These are phyloP conservation scores for Bathelium albidoporum DNA, from an alignment of 495 filamentous ascomycete genomes.

Conservation along the genomic window DNA sequence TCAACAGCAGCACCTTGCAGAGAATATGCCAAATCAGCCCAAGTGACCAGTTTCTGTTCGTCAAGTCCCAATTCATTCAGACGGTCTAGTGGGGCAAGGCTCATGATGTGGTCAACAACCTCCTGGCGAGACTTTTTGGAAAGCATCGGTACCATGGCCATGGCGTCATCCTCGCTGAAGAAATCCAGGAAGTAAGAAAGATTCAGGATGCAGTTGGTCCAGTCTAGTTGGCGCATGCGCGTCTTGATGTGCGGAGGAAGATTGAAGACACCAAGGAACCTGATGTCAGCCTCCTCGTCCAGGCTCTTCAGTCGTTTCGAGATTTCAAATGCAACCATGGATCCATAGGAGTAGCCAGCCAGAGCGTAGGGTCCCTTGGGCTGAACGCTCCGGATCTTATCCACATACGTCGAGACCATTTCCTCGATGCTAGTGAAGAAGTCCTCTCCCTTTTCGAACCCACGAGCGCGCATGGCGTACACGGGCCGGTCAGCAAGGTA, in stretches of 20 bases:
- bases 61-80: not conserved
- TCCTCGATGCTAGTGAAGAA: not conserved
- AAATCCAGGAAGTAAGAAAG: not conserved
- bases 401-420: not conserved
- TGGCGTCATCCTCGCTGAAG: not conserved
- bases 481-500: not conserved
- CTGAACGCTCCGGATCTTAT: not conserved
- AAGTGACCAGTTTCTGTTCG: not conserved
- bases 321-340: not conserved
- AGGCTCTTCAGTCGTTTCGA: not conserved
- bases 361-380: not conserved
- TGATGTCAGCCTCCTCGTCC: not conserved
- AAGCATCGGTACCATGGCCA: too few relatives aligned
- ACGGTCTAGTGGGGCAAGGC: too few relatives aligned
- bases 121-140: too few relatives aligned
- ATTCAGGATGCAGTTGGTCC: not conserved
- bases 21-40: not conserved
- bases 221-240: not conserved
- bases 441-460: not conserved
- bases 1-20: not conserved
- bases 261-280: not conserved
- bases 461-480: not conserved
- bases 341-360: not conserved
- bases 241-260: not conserved
- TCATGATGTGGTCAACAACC: too few relatives aligned